A percentile compares a stretch with the other conserved stretches of the same genome.
Evolutionary conservation across 2,329 filamentous ascomycete genomes (phyloP).

Genomic region (Pseudovirgaria hyperparasitica): DNA sequence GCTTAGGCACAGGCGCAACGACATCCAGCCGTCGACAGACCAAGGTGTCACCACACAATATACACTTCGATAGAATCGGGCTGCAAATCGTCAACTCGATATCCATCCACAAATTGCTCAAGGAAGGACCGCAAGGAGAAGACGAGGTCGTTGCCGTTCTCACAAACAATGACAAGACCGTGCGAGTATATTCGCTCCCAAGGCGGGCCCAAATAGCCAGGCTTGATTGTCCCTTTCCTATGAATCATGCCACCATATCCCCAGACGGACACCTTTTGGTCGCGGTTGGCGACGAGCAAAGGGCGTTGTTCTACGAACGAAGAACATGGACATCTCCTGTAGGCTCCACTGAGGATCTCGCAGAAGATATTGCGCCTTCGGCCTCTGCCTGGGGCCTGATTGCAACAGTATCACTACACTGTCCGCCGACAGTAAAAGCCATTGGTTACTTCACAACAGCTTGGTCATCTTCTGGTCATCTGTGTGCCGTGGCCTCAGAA

Average conservation of each 20-base stretch:
- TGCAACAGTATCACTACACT: slow-evolving; percentile 28
- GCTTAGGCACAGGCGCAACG: no score
- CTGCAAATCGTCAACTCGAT: slow-evolving; percentile 55
- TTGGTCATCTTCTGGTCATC: slow-evolving; percentile 58
- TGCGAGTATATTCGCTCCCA: slow-evolving; percentile 68
- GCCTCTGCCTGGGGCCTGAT: slow-evolving; percentile 28
- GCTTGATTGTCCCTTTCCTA: slow-evolving; percentile 65
- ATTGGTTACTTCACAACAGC: slow-evolving; percentile 62
- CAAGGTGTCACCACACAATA: slow-evolving; percentile 13
- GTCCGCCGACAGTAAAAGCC: slow-evolving; percentile 21
- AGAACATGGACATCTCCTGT: slow-evolving; percentile 18
- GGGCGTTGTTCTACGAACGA: slow-evolving; percentile 68
- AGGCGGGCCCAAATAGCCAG: slow-evolving; percentile 56
- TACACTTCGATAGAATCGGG: slow-evolving; percentile 46
- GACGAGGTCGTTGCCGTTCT: slow-evolving; percentile 60
- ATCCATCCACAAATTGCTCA: slow-evolving; percentile 43
- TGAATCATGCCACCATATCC: slow-evolving; percentile 91
- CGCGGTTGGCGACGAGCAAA: slow-evolving; percentile 78
- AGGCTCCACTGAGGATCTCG: slow-evolving; percentile 12
- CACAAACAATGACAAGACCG: slow-evolving; percentile 83
- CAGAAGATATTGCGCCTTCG: slow-evolving; percentile 11
- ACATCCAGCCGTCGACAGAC: slow-evolving; percentile 13
- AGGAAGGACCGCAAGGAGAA: slow-evolving; percentile 25
- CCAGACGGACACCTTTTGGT: slow-evolving; percentile 71
- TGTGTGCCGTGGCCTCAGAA: slow-evolving; percentile 67